These are phyloP conservation scores for Cyclospora cayetanensis DNA, from an alignment of 169 alveolate genomes.

Conservation along the genomic window DNA sequence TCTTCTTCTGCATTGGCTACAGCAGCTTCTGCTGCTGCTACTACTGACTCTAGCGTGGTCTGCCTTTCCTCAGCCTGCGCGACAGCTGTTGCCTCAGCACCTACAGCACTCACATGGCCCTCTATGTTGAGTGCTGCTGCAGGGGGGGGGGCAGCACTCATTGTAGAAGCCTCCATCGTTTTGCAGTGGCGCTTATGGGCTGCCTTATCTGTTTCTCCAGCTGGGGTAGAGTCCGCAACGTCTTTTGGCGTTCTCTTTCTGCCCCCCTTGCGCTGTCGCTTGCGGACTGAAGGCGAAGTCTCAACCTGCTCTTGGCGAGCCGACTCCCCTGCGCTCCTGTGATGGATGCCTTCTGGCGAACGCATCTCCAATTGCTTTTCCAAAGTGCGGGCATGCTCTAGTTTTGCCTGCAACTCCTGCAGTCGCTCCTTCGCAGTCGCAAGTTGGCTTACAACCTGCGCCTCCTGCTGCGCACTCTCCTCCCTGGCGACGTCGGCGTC, in stretches of 20 bases:
- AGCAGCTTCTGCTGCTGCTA: conserved; percentile 31
- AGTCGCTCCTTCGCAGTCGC: background rate
- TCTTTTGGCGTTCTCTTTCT: conserved; percentile 32
- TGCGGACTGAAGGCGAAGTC: background rate
- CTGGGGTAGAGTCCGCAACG: background rate
- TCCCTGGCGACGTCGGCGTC: conserved; percentile 21
- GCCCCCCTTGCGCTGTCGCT: conserved; percentile 36
- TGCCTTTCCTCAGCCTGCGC: background rate
- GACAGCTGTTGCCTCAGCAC: background rate
- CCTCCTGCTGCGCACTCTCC: background rate
- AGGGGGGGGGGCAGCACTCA: background rate
- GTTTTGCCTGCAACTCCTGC: conserved; percentile 23
- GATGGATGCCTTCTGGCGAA: background rate
- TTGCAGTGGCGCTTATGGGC: conserved; percentile 4
- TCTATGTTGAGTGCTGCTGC: background rate
- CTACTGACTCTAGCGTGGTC: background rate
- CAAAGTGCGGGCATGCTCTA: background rate
- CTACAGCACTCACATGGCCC: background rate
- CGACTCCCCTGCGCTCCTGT: background rate
- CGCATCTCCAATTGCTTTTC: background rate
- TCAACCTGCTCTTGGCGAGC: background rate
- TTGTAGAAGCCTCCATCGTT: background rate
- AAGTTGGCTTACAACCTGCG: background rate
- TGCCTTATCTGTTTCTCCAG: background rate
- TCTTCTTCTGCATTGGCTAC: conserved; percentile 18